Evolutionary conservation across 2,329 filamentous ascomycete genomes (phyloP).

Genomic region (Xylariomycetidae sp.): DNA sequence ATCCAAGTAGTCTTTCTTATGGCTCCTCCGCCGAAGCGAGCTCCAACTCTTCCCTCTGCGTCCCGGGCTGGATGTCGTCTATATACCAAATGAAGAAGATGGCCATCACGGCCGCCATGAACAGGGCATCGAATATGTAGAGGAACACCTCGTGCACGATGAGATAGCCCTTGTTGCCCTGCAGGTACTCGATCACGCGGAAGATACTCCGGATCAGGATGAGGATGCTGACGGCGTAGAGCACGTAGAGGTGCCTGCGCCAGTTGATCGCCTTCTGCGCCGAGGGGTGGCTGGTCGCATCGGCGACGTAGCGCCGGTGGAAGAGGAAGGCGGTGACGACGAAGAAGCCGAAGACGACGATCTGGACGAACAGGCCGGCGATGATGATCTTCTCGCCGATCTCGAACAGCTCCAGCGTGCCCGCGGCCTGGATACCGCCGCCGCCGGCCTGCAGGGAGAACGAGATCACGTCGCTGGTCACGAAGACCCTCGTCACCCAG

Average conservation of each 20-base stretch:
- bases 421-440: constrained; percentile 23
- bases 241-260: constrained; percentile 19
- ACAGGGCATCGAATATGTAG: constrained; percentile 39
- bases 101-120: constrained; percentile 37
- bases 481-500: constrained; percentile 42
- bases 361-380: constrained; percentile 45
- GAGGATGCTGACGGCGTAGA: constrained; percentile 29
- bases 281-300: constrained; percentile 10
- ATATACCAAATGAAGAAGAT: constrained; percentile 23
- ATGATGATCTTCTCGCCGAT: constrained; percentile 40
- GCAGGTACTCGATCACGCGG: constrained; percentile 42
- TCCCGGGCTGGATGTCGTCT: background rate
- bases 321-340: constrained; percentile 37
- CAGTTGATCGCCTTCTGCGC: constrained; percentile 4
- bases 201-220: constrained; percentile 43
- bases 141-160: constrained; percentile 36
- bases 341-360: constrained; percentile 47
- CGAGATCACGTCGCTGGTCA: constrained; percentile 39
- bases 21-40: too few species aligned
- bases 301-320: constrained; percentile 23
- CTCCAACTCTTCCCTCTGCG: too few species aligned
- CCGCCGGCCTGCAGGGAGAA: constrained; percentile 38
- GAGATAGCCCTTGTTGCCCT: constrained; percentile 36
- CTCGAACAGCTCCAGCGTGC: constrained; percentile 21
- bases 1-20: too few species aligned